These are phyloP conservation scores for Ceratocystis cubensis DNA, from an alignment of 2,329 filamentous ascomycete genomes.

Conservation along the genomic window DNA sequence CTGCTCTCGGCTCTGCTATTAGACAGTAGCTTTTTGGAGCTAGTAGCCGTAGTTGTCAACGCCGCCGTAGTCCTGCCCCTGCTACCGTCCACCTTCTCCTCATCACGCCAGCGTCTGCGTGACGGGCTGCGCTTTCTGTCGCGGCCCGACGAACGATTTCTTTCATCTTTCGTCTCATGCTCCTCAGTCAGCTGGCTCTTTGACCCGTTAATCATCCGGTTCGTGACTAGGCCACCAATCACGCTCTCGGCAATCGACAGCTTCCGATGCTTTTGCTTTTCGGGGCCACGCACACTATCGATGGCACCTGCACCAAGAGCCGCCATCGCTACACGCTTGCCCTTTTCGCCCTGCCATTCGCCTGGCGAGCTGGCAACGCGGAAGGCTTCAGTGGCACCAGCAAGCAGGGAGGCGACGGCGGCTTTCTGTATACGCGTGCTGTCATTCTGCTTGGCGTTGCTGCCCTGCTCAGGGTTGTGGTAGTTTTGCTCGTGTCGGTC, in stretches of 20 bases:
- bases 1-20: slow-evolving; percentile 23
- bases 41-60: slow-evolving; percentile 48
- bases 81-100: slow-evolving; percentile 33
- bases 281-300: slow-evolving; percentile 60
- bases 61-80: slow-evolving; percentile 37
- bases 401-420: slow-evolving; percentile 78
- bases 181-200: slow-evolving; percentile 51
- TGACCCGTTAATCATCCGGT: slow-evolving; percentile 72
- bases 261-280: slow-evolving; percentile 68
- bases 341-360: slow-evolving; percentile 80
- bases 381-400: slow-evolving; percentile 85
- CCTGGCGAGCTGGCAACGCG: slow-evolving; percentile 79
- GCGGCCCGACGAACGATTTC: slow-evolving; percentile 25
- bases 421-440: slow-evolving; percentile 67
- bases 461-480: slow-evolving; percentile 25
- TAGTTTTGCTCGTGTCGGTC: slow-evolving; percentile 31
- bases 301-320: slow-evolving; percentile 77
- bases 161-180: slow-evolving; percentile 38
- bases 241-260: slow-evolving; percentile 76
- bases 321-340: slow-evolving; percentile 80
- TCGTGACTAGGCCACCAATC: slow-evolving; percentile 75
- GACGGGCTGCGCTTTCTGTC: slow-evolving; percentile 23
- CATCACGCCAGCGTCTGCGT: slow-evolving; percentile 25
- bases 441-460: slow-evolving; percentile 32
- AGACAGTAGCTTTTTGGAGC: slow-evolving; percentile 42